Base-by-base conservation (phyloP, 2,329 filamentous ascomycete genomes). In the Esteya vermicola region DNA sequence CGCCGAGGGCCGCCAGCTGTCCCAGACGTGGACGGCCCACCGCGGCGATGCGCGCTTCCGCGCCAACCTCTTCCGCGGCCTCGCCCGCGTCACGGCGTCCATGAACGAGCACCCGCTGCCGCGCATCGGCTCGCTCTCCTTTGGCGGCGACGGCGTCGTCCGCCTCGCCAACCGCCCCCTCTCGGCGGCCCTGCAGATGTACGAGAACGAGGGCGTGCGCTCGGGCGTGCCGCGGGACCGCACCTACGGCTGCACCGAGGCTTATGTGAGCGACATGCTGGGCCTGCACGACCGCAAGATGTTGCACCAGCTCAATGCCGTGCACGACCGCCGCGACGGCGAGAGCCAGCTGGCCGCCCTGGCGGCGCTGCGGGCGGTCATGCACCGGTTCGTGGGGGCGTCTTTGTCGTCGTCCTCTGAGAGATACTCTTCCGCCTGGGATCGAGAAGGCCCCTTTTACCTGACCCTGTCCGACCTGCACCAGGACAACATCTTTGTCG, bases 401-500 rank as follows among this genome's bases (percentile, higher is more conserved):
- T n/a, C n/a, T n/a, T n/a, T n/a, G n/a, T n/a, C n/a, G n/a, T n/a
- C n/a, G n/a, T n/a, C n/a, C n/a, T n/a, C n/a, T n/a, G n/a, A n/a
- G n/a, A n/a, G n/a, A n/a, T n/a, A n/a, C n/a, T n/a, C n/a, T n/a
- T 9, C 7, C 6, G 19, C 33, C 19, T 4, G 23, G 13, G 5
- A 22, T 34, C 33, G 33, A 2, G 33, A 23, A 5, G 50, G 51
- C 14, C 51, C 51, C 2, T 54, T 51, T 41, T 32, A 28, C 43
- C 50, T 55, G 32, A 39, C 45, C 20, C 42, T 55, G 39, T 52
- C 50, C 38, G 51, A 57, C 41, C 42, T 56, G 34, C 48, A 53
- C 45, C 39, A 32, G 21, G 51, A 48, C 36, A 57, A 57, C 35
- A 52, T 57, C 36, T 52, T 56, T 36, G 50, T 55, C 35, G 52